Evolutionary conservation across 2,329 filamentous ascomycete species (phyloP), one percentile per base, ranked within the genome.

Genomic region (Cryphonectria radicalis): DNA sequence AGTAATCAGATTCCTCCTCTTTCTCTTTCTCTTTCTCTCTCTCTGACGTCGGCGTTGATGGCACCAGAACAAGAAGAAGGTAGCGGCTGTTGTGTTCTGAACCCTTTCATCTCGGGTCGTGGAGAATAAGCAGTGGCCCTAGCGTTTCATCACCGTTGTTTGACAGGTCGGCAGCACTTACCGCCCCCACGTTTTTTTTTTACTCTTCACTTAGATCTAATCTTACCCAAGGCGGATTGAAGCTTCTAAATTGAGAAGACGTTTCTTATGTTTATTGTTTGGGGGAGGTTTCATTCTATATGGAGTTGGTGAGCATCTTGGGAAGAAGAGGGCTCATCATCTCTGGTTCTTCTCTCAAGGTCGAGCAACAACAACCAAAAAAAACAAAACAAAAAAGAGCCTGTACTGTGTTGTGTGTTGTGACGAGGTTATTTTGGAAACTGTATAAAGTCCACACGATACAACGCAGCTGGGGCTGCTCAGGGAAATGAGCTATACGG

Each of bases 81-180:
- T 66, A 64, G 69, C 57, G 71, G 69, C 69, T 68, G 55, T n/a
- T 19, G 8, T 69, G 19, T 66, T 25, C 67, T 55, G 46, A 35
- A 63, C 35, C 63, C 67, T 67, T 66, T 70, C 66, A 71, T 71
- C 50, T 68, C 66, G 68, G 69, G 69, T 46, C 63, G 40, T 60
- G 42, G 43, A 63, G 37, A 64, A 63, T 59, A 35, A 70, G 69
- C 69, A 71, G 63, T 60, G 67, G 57, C 42, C 22, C 65, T 68
- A 73, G 69, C 69, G 72, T 69, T 69, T 71, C 71, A 71, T 71
- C 68, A 63, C 50, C 25, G 57, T 53, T 63, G 63, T 70, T 67
- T 73, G 72, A 73, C 72, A 73, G 72, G 63, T 63, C 63, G 71
- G 69, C 42, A 71, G 40, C 66, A 65, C 53, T 57, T 66, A 55